Conservation (phyloP, 352 stramenopile genomes). For the Phytophthora cryptogea region DNA sequence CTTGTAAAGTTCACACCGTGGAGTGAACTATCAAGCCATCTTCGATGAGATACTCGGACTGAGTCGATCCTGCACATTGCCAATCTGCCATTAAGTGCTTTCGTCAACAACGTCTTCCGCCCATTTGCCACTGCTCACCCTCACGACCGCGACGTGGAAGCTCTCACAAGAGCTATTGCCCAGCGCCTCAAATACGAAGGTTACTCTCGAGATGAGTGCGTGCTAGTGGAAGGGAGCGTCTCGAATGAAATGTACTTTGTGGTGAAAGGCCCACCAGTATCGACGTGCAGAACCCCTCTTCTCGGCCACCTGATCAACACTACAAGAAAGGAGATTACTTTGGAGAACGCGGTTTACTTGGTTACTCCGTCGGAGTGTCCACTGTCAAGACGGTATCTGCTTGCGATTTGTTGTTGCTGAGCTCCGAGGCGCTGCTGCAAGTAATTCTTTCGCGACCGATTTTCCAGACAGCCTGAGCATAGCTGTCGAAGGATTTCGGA, state of each 20-base stretch:
- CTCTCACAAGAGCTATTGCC: conserved; percentile 41
- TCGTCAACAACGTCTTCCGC: conserved; percentile 31
- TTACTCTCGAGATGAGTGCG: conserved; percentile 65
- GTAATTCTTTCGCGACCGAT: conserved; percentile 40
- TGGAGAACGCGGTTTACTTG: conserved; percentile 60
- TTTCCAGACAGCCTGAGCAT: conserved; percentile 38
- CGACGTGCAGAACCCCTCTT: neutral
- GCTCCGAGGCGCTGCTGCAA: conserved; percentile 49
- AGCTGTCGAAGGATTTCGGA: conserved; percentile 52
- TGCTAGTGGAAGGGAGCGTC: conserved; percentile 68
- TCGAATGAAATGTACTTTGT: conserved; percentile 79
- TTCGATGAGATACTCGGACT: conserved; percentile 64
- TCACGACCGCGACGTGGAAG: conserved; percentile 39
- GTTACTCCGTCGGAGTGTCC: conserved; percentile 46
- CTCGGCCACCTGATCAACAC: conserved; percentile 4
- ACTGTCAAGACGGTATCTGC: conserved; percentile 38
- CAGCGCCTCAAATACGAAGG: conserved; percentile 63
- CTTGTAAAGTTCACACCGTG: conserved; percentile 61
- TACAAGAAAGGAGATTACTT: conserved; percentile 63
- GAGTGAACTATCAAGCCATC: conserved; percentile 60
- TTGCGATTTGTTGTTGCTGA: conserved; percentile 34
- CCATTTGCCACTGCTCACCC: conserved; percentile 37
- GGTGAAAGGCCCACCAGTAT: conserved; percentile 39
- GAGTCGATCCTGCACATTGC: conserved; percentile 59
- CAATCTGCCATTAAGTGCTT: conserved; percentile 31